Percentiles rank a stretch among this genome's conserved stretches.
phyloP scores from a whole-genome alignment of 148 eudicot species.

The Rhododendron ovatum region DNA sequence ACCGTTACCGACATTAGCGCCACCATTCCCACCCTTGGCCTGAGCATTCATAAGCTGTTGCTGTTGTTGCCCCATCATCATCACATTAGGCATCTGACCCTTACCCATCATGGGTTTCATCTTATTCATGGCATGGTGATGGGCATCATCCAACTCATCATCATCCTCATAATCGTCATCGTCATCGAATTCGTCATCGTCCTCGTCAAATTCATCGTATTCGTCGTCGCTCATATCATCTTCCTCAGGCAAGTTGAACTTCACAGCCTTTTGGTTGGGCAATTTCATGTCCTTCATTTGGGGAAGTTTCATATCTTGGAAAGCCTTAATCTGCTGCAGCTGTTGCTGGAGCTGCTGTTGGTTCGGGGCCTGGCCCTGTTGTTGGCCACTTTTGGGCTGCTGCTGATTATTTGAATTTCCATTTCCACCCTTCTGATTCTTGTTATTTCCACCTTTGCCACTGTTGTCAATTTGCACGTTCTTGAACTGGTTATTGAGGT shows the following conservation, averaged over 20 bases:
- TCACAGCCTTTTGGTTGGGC: slow-evolving; percentile 34
- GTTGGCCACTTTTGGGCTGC: slow-evolving; percentile 15
- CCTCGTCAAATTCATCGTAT: slow-evolving; percentile 21
- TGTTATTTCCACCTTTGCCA: slow-evolving; percentile 32
- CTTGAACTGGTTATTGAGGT: slow-evolving; percentile 35
- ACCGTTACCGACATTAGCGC: slow-evolving; percentile 16
- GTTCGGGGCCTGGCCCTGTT: slow-evolving; percentile 31
- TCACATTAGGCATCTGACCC: slow-evolving; percentile 38
- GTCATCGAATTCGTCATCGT: slow-evolving; percentile 28
- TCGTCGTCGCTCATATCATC: slow-evolving; percentile 25
- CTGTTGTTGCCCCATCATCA: slow-evolving; percentile 37
- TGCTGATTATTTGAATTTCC: not conserved
- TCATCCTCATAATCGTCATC: slow-evolving; percentile 55
- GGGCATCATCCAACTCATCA: slow-evolving; percentile 42
- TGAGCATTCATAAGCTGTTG: slow-evolving; percentile 28
- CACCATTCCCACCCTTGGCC: slow-evolving; percentile 25
- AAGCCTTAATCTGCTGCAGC: slow-evolving; percentile 29
- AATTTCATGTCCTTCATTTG: slow-evolving; percentile 32
- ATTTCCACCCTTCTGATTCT: slow-evolving; percentile 25
- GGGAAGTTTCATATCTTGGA: slow-evolving; percentile 44
- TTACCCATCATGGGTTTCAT: slow-evolving; percentile 45
- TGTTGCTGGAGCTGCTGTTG: not conserved
- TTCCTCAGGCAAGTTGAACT: slow-evolving; percentile 35
- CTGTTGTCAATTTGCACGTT: slow-evolving; percentile 33
- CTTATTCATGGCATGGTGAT: slow-evolving; percentile 30